Evolutionary conservation across 2,329 filamentous ascomycete species (phyloP).

Genomic region (Parastagonospora avenae): DNA sequence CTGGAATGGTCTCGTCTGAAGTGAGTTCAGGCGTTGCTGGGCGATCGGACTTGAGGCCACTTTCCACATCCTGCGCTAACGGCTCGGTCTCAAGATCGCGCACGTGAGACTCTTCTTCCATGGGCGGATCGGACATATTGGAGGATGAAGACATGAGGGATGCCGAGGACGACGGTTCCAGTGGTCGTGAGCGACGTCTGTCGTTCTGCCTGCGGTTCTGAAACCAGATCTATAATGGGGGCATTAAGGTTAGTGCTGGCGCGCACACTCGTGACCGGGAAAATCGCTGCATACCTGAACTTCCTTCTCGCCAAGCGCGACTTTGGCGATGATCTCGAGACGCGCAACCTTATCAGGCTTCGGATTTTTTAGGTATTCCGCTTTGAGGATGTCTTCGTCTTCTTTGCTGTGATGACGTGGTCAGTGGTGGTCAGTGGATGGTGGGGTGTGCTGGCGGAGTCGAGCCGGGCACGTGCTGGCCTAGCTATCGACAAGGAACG

Average conservation of each 20-base stretch:
- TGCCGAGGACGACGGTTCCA: conserved; percentile 51
- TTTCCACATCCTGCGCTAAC: conserved; percentile 18
- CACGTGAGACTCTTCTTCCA: conserved; percentile 35
- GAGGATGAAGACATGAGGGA: conserved; percentile 45
- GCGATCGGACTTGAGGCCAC: conserved; percentile 23
- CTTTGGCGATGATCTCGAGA: conserved; percentile 80
- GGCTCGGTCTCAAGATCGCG: conserved; percentile 27
- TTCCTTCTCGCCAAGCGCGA: conserved; percentile 92
- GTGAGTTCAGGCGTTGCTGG: conserved; percentile 27
- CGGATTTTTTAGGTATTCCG: conserved; percentile 80
- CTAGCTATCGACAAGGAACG: conserved; percentile 34
- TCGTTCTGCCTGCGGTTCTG: conserved; percentile 84
- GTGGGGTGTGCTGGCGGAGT: conserved; percentile 25
- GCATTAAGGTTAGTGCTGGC: conserved; percentile 33
- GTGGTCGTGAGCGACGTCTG: conserved; percentile 82
- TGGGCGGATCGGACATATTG: conserved; percentile 42
- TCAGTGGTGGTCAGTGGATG: conserved; percentile 31
- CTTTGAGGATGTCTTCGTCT: conserved; percentile 86
- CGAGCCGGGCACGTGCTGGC: conserved; percentile 25
- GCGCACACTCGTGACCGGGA: conserved; percentile 31
- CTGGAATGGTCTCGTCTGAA: conserved; percentile 23
- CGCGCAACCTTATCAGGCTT: conserved; percentile 92
- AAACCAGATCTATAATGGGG: conserved; percentile 81
- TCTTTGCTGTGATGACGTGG: conserved; percentile 54
- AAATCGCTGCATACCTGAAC: conserved; percentile 74